These are phyloP conservation scores for Aaosphaeria arxii DNA, from an alignment of 2,329 filamentous ascomycete species.

Conservation along the genomic window DNA sequence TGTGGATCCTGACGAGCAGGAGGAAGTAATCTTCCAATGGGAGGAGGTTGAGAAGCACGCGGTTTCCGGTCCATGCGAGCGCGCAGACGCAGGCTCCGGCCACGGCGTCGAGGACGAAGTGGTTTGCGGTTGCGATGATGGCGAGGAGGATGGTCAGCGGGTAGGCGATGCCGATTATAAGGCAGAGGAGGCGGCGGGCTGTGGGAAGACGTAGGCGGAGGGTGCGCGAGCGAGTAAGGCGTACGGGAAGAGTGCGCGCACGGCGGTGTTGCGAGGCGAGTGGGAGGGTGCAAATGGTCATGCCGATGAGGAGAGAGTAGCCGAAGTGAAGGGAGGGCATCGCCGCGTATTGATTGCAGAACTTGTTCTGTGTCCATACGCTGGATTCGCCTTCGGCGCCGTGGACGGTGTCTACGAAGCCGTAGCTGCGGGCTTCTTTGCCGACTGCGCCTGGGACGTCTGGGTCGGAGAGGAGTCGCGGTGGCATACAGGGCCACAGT, in stretches of 20 bases:
- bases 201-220: conserved; percentile 42
- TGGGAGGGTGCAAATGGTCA: conserved; percentile 66
- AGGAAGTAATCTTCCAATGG: conserved; percentile 68
- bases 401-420: conserved; percentile 60
- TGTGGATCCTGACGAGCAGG: conserved; percentile 61
- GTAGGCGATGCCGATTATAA: conserved; percentile 59
- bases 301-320: conserved; percentile 69
- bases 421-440: conserved; percentile 57
- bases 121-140: conserved; percentile 70
- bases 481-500: conserved; percentile 60
- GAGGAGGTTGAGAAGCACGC: conserved; percentile 60
- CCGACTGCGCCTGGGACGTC: conserved; percentile 55
- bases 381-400: conserved; percentile 59
- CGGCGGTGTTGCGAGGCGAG: conserved; percentile 53
- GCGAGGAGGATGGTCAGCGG: conserved; percentile 63
- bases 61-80: conserved; percentile 59
- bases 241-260: conserved; percentile 31
- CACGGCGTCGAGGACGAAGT: conserved; percentile 69
- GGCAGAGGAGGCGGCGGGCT: conserved; percentile 51
- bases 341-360: conserved; percentile 75
- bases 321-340: conserved; percentile 77
- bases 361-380: conserved; percentile 70
- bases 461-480: conserved; percentile 53
- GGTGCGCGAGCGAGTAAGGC: conserved; percentile 23
- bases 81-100: conserved; percentile 65